phyloP scores from a whole-genome alignment of 192 early-diverging fungal species.

The Allomyces macrogynus region DNA sequence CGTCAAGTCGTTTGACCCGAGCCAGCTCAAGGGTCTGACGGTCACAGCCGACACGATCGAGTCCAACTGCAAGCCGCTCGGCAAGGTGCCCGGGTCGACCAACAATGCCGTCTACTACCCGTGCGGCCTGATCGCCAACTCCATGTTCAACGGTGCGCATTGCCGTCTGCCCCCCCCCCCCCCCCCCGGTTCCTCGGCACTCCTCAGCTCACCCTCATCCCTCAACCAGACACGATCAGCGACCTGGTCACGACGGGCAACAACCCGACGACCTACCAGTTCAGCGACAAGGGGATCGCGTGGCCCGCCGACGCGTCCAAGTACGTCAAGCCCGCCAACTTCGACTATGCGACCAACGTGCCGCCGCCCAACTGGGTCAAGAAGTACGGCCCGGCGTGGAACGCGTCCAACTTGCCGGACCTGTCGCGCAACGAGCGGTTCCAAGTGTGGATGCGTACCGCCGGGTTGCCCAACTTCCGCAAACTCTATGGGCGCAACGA shows the following conservation, averaged over 20 bases:
- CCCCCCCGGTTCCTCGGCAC: no score
- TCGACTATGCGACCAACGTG: conserved; percentile 18
- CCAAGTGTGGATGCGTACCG: conserved; percentile 97
- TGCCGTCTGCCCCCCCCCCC: background rate
- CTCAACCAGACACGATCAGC: conserved; percentile 30
- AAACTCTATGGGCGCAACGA: conserved; percentile 79
- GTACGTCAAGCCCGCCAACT: conserved; percentile 26
- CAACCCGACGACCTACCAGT: conserved; percentile 22
- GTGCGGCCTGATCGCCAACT: conserved; percentile 96
- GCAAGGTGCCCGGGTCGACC: conserved; percentile 6
- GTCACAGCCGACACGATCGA: conserved; percentile 18
- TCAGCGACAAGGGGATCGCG: conserved; percentile 54
- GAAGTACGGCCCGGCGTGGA: conserved; percentile 10
- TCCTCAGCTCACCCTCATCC: background rate
- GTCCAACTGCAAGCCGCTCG: conserved; percentile 39
- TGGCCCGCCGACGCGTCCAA: conserved; percentile 68
- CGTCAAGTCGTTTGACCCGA: conserved; percentile 65
- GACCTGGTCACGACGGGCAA: conserved; percentile 16
- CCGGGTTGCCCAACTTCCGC: conserved; percentile 85
- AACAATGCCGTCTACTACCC: conserved; percentile 51
- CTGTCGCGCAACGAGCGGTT: conserved; percentile 54
- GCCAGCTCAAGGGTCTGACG: conserved; percentile 55
- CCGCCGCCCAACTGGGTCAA: conserved; percentile 83
- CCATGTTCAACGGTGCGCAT: conserved; percentile 71
- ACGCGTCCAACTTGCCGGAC: conserved; percentile 34